A percentile compares a stretch with the other conserved stretches of the same genome.
Evolutionary conservation across 495 filamentous ascomycete species (phyloP).

Genomic region (Lepidopterella palustris): DNA sequence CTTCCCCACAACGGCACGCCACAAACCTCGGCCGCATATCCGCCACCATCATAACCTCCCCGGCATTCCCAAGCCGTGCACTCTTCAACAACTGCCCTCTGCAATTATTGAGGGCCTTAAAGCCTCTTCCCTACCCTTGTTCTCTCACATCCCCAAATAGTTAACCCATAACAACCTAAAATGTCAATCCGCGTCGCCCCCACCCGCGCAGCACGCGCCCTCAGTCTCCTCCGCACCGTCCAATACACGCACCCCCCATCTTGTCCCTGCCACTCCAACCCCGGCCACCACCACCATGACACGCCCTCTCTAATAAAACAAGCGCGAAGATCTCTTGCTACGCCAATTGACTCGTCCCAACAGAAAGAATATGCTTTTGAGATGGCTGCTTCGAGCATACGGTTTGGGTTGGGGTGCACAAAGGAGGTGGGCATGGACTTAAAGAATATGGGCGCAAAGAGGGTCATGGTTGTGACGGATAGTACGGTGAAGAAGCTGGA

Average conservation of each 20-base stretch:
- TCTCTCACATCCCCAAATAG: too few relatives aligned
- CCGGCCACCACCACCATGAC: constrained; percentile 53
- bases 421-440: constrained; percentile 99
- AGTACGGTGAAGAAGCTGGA: constrained; percentile 66
- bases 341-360: constrained; percentile 60
- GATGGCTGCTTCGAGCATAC: constrained; percentile 90
- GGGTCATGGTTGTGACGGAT: constrained; percentile 89
- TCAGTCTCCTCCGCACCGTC: constrained; percentile 76
- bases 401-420: constrained; percentile 89
- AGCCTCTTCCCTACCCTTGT: too few relatives aligned
- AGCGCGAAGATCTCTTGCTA: constrained; percentile 59
- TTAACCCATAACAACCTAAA: background rate
- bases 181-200: constrained; percentile 34
- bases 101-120: too few relatives aligned
- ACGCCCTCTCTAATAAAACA: constrained; percentile 44
- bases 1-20: too few relatives aligned
- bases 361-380: constrained; percentile 98
- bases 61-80: too few relatives aligned
- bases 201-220: constrained; percentile 68
- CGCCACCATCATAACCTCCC: too few relatives aligned
- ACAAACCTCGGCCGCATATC: too few relatives aligned
- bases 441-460: constrained; percentile 77
- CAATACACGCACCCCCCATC: constrained; percentile 84
- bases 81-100: too few relatives aligned
- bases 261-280: constrained; percentile 90